Base-by-base conservation (phyloP, 2,329 filamentous ascomycete genomes). In the Fusarium gaditjirri region DNA sequence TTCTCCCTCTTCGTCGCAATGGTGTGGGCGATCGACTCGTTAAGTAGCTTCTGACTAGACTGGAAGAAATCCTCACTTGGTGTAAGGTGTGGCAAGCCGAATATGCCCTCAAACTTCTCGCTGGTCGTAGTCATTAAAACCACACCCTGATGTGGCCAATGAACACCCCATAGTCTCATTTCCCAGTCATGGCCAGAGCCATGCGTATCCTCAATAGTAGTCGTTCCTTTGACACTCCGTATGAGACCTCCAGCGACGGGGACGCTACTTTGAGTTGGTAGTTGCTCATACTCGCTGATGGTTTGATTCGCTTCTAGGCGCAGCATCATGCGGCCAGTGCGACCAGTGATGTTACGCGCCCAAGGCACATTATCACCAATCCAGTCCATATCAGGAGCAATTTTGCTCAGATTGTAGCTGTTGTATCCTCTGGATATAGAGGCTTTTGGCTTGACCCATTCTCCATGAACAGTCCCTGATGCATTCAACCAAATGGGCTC, bases 51-150 rank as follows among this genome's bases (percentile, higher is more conserved):
- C 77, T 91, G 80, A 83, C 90, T 86, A 68, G 88, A 86, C 77
- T 83, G 79, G 79, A 89, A 90, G 77, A 87, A 90, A 53, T 88
- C 84, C 7, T 83, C 78, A 25, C 84, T 81, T 0, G 93, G 87
- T 2, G 93, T 86, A 56, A 99, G 87, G 80, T 98, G 94, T 31
- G 96, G 95, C 50, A 98, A 84, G 5, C 91, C 93, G 80, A 97
- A 97, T 61, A 98, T 91, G 46, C 96, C 95, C n/a, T 92, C 90
- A 77, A 96, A 96, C 84, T 97, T 98, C 78, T 97, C 93, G 80
- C 94, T 98, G 52, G 94, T 95, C 2, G 95, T 98, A 4, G 92
- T 93, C 78, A 98, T 84, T 39, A 98, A 84, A 54, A 96, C 89
- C 19, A 90, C 89, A 4, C 96, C 96, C 70, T 92, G 89, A n/a